Evolutionary conservation across 2,329 filamentous ascomycete species (phyloP), one percentile per base, ranked within the genome.

Genomic region (Aspergillus sp.): DNA sequence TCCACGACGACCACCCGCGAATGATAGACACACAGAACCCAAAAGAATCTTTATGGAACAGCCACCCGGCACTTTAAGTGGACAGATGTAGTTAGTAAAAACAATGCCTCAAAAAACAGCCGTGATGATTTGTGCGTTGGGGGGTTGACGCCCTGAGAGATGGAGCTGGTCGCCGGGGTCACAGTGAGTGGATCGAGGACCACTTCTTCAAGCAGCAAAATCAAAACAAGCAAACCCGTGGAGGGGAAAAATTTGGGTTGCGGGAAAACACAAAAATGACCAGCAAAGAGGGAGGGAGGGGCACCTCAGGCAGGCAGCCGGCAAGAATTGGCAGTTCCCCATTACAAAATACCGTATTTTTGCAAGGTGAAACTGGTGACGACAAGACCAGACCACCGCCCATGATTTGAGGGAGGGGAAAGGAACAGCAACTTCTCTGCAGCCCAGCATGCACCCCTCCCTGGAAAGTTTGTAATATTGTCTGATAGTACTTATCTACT

Each of bases 201-300:
- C 56, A 36, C 58, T 60, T 56, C 69, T 71, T 58, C 58, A 71
- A 71, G 64, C 54, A 71, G 73, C 54, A 74, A 75, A 75, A 75
- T 55, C 72, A 75, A 74, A 75, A 75, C 70, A 75, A 75, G 63
- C 65, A 67, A 63, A 63, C 39, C 39, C 48, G 25, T 47, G 21
- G 64, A 67, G 65, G 65, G 63, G 63, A 58, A 62, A 51, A 43
- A 49, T 57, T 57, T 25, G n/a, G 38, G 25, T 28, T 54, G 21
- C 45, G 45, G 45, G 45, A 47, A 41, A 47, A 41, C 15, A 17
- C 45, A 55, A 19, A 41, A 39, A 36, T 28, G 28, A 36, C 32
- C 32, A 36, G 32, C 32, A 7, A 30, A 13, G 47, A 17, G 23
- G 28, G 19, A 45, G 39, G 21, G 52, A 55, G 39, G 47, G 47